Conservation (phyloP, 495 filamentous ascomycete species). For the Aspergillus olivimuriae region DNA sequence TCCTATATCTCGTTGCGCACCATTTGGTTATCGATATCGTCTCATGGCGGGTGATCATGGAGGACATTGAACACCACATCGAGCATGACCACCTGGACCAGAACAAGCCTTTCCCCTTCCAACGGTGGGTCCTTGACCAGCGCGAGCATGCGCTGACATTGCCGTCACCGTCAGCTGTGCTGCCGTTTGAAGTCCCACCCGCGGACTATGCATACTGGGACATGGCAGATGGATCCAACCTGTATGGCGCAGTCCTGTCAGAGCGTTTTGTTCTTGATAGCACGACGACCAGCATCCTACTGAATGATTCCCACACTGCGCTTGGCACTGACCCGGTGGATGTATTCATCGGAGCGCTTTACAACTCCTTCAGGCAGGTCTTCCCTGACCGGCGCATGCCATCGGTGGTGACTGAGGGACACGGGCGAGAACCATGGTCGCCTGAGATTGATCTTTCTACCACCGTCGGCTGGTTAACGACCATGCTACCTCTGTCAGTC, state of each 20-base stretch:
- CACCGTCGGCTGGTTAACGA: constrained; percentile 47
- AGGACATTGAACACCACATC: not conserved
- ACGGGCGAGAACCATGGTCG: constrained; percentile 36
- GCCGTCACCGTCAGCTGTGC: not conserved
- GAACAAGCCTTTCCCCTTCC: too few relatives aligned
- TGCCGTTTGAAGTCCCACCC: not conserved
- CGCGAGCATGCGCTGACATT: not conserved
- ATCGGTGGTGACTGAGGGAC: constrained; percentile 37
- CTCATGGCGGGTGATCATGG: constrained; percentile 9
- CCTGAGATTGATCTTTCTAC: constrained; percentile 40
- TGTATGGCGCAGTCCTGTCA: constrained; percentile 22
- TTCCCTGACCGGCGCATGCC: constrained; percentile 37
- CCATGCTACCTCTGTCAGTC: constrained; percentile 22
- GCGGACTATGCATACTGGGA: constrained; percentile 8
- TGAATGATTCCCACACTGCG: too few relatives aligned
- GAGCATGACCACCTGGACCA: too few relatives aligned
- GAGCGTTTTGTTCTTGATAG: too few relatives aligned
- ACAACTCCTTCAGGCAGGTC: too few relatives aligned
- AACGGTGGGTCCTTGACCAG: constrained; percentile 1
- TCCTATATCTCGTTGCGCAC: constrained; percentile 6
- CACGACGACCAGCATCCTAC: too few relatives aligned
- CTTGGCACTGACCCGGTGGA: too few relatives aligned
- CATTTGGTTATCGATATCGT: constrained; percentile 6
- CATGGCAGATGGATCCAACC: not conserved
- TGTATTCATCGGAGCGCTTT: too few relatives aligned